These are phyloP conservation scores for Diaporthe sp. DNA, from an alignment of 2,329 filamentous ascomycete species.

Conservation along the genomic window DNA sequence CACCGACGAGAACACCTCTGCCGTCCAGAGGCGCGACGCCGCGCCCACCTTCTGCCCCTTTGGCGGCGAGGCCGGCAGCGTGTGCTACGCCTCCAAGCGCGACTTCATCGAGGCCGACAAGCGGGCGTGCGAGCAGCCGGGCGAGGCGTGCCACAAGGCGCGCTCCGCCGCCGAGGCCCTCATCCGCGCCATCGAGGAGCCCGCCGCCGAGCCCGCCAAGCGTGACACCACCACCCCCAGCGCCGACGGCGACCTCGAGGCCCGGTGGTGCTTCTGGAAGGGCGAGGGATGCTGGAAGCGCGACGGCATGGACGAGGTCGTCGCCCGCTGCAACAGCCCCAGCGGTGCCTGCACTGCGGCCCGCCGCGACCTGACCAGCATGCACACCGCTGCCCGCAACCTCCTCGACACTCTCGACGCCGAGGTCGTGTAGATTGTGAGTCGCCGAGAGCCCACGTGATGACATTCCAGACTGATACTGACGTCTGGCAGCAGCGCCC, in stretches of 20 bases:
- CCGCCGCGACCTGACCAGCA: conserved; percentile 54
- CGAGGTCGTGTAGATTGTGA: conserved; percentile 22
- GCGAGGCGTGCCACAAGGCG: conserved; percentile 57
- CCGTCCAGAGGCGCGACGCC: conserved; percentile 29
- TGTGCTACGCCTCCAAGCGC: conserved; percentile 40
- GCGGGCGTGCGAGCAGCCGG: conserved; percentile 54
- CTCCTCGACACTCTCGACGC: conserved; percentile 45
- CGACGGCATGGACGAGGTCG: conserved; percentile 43
- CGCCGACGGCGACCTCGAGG: conserved; percentile 36
- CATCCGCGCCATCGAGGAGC: conserved; percentile 48
- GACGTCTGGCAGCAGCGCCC: not conserved
- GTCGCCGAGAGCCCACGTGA: not conserved
- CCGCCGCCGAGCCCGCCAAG: conserved; percentile 4
- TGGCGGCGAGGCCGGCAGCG: conserved; percentile 45
- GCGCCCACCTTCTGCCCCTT: conserved; percentile 39
- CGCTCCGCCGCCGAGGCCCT: conserved; percentile 56
- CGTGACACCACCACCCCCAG: conserved; percentile 30
- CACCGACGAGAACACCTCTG: conserved; percentile 8
- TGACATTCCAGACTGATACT: not conserved
- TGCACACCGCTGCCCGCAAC: conserved; percentile 50
- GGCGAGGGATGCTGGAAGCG: conserved; percentile 54
- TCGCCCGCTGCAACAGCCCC: conserved; percentile 49
- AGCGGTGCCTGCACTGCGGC: conserved; percentile 51
- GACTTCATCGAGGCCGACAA: conserved; percentile 44
- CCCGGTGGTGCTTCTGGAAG: conserved; percentile 46